Evolutionary conservation across 23 red algal species (phyloP), one percentile per base, ranked within the genome.

Genomic region (Cyanidium caldarium): DNA sequence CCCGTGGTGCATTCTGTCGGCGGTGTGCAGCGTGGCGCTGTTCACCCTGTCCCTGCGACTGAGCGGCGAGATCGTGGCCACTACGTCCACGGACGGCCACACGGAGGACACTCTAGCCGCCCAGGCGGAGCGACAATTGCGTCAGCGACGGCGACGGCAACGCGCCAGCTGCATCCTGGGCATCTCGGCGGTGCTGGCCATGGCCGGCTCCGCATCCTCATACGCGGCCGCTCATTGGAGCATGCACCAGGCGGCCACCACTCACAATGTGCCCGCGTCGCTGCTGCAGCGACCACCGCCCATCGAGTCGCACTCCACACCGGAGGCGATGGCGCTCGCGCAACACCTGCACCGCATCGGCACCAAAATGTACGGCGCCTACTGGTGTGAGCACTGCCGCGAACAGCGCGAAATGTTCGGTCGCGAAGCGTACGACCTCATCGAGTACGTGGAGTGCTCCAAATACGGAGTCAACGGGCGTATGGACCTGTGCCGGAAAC

Each of bases 361-460:
- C 15, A 57, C 92, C 38, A 84, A 71, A 67, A 88, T 98, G 84
- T 98, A 85, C 65, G 92, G 92, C 34, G 92, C 92, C 28, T 98
- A 75, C 39, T 98, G 92, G 92, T 98, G 92, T 39, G 79, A 73
- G 16, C 92, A 98, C 67, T 98, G 92, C 66, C 78, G 85, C 39
- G 81, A 72, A 30, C 92, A 98, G 43, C 88, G 88, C 33, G 77
- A 98, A 42, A 51, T 82, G 31, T 80, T 98, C 25, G 92, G 92
- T 68, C 75, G 82, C 42, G 66, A 88, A 28, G 92, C 92, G 2
- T 89, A 88, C 75, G 58, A 45, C 1, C 56, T 65, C 1, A 85
- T 98, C 29, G 58, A 72, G 45, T 98, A 98, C 43, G 38, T 98
- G 25, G 92, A 98, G 42, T 98, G 92, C 56, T 75, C 81, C 15